Percentiles rank a stretch among this genome's conserved stretches.
These are phyloP conservation scores for Phialophora macrospora DNA, from an alignment of 2,329 filamentous ascomycete species.

Conservation along the genomic window DNA sequence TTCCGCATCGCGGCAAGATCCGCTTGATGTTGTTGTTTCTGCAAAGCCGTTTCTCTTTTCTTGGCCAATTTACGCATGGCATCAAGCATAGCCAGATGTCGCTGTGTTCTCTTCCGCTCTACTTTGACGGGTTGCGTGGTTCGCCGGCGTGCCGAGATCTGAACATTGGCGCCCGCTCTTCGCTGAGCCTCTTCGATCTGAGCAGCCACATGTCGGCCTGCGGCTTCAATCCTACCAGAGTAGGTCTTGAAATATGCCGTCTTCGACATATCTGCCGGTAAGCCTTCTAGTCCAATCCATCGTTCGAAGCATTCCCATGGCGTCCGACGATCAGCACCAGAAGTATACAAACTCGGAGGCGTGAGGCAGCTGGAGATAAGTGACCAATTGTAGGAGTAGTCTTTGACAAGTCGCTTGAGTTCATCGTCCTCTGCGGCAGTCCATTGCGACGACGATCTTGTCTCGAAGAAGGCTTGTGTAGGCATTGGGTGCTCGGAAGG, in stretches of 20 bases:
- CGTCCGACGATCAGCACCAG: constrained; percentile 84
- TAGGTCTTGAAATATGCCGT: constrained; percentile 90
- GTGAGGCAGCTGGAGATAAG: constrained; percentile 82
- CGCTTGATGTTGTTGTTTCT: constrained; percentile 84
- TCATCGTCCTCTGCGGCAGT: constrained; percentile 88
- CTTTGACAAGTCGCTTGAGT: constrained; percentile 79
- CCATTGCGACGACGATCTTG: constrained; percentile 86
- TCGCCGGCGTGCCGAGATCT: constrained; percentile 65
- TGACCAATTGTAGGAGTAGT: constrained; percentile 98
- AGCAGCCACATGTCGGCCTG: constrained; percentile 63
- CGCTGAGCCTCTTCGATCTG: constrained; percentile 59
- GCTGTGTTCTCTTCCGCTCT: constrained; percentile 82
- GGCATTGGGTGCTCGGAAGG: constrained; percentile 93
- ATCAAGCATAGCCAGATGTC: constrained; percentile 86
- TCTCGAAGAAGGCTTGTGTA: constrained; percentile 86
- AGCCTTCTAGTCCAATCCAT: constrained; percentile 88
- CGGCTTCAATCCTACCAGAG: constrained; percentile 66
- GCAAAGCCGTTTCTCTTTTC: constrained; percentile 81
- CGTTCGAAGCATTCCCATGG: constrained; percentile 99
- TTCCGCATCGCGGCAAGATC: constrained; percentile 81
- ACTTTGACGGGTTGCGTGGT: constrained; percentile 80
- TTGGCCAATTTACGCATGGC: constrained; percentile 94
- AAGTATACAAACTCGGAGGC: constrained; percentile 75
- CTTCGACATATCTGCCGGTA: constrained; percentile 91
- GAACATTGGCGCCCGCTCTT: constrained; percentile 56